phyloP scores from a whole-genome alignment of 805 yeast species.

The Metschnikowia amazonensis region DNA sequence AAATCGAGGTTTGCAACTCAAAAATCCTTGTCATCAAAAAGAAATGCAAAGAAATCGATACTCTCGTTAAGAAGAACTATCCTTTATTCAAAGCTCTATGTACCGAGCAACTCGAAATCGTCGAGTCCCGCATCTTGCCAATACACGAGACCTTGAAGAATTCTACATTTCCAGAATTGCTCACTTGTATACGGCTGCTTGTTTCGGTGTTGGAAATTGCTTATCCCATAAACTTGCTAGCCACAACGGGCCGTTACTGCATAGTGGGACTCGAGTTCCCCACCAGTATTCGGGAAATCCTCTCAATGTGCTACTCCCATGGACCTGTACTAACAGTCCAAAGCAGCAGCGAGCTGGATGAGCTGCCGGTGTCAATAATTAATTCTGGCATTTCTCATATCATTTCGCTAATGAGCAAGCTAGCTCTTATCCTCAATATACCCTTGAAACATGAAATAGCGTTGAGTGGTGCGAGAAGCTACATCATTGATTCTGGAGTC shows the following conservation, averaged over 20 bases:
- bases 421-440: slow-evolving; percentile 26
- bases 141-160: slow-evolving; percentile 22
- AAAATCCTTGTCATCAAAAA: slow-evolving; percentile 24
- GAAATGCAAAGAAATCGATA: slow-evolving; percentile 19
- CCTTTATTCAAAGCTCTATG: slow-evolving; percentile 16
- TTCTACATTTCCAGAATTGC: slow-evolving; percentile 22
- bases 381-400: slow-evolving; percentile 33
- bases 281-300: slow-evolving; percentile 25
- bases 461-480: slow-evolving; percentile 20
- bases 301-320: slow-evolving; percentile 25
- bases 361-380: slow-evolving; percentile 14
- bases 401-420: slow-evolving; percentile 23
- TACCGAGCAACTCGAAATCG: slow-evolving; percentile 24
- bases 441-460: slow-evolving; percentile 28
- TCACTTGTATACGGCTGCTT: slow-evolving; percentile 14
- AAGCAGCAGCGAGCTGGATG: slow-evolving; percentile 7
- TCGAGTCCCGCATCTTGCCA: slow-evolving; percentile 27
- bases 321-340: slow-evolving; percentile 8
- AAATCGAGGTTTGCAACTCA: slow-evolving; percentile 24
- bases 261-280: slow-evolving; percentile 38
- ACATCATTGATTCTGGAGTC: slow-evolving; percentile 20
- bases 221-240: slow-evolving; percentile 24
- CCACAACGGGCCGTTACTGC: slow-evolving; percentile 22
- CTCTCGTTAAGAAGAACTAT: slow-evolving; percentile 17
- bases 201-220: slow-evolving; percentile 22